These are phyloP conservation scores for Fusarium torreyae DNA, from an alignment of 2,329 filamentous ascomycete species.

Conservation along the genomic window DNA sequence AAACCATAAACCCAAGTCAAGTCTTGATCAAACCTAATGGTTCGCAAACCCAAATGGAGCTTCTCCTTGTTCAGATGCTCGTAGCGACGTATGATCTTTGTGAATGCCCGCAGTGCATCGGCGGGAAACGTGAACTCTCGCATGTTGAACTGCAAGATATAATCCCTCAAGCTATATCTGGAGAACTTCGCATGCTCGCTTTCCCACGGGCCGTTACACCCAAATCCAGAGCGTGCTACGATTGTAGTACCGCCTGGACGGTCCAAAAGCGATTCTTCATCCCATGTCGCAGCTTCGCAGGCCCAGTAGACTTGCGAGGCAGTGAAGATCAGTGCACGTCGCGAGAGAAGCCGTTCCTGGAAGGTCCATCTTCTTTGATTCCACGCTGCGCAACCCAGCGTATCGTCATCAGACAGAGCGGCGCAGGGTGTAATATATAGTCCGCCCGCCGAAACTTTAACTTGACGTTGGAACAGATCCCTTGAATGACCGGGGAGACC, in stretches of 20 bases:
- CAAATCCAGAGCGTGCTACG: neutral
- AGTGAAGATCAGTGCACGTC: constrained; percentile 26
- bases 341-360: constrained; percentile 22
- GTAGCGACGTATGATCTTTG: constrained; percentile 24
- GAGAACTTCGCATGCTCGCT: constrained; percentile 19
- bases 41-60: constrained; percentile 21
- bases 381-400: neutral
- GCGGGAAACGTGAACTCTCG: constrained; percentile 21
- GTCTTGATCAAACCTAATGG: constrained; percentile 4
- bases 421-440: constrained; percentile 1
- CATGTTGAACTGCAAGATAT: constrained; percentile 21
- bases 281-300: constrained; percentile 22
- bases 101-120: constrained; percentile 20
- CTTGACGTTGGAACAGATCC: neutral
- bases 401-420: constrained; percentile 3
- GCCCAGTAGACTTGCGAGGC: constrained; percentile 28
- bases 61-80: constrained; percentile 30
- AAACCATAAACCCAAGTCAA: constrained; percentile 13
- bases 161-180: neutral
- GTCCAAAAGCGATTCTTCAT: constrained; percentile 31
- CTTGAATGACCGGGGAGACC: constrained; percentile 5
- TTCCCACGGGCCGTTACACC: constrained; percentile 31
- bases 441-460: neutral
- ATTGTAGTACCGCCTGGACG: neutral
- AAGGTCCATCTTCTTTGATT: constrained; percentile 30